Base-by-base conservation (phyloP, 75 land plant species). In the Cupressus sempervirens region DNA sequence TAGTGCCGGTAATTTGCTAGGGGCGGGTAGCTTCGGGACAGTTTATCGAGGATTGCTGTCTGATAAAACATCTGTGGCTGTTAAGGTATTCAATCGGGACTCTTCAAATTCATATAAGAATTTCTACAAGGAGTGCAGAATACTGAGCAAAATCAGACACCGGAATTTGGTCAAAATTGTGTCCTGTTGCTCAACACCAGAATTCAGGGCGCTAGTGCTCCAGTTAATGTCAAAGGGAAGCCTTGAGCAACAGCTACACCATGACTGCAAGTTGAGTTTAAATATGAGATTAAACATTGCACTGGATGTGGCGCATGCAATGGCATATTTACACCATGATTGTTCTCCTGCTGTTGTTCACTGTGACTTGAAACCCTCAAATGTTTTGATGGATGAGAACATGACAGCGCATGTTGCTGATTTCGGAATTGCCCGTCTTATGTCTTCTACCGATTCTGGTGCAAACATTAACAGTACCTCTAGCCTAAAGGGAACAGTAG, bases 221-320 rank as follows among this genome's bases (percentile, higher is more conserved):
- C 91, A 94, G 81, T 96, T 86, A 86, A 68, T 96, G 80, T 86
- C 90, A 36, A 93, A 90, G 30, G 98, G 98, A 1, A 92, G 91
- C 84, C 84, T 96, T 32, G 89, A 88, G 10, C 84, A 75, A 12
- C 88, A 86, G 4, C 56, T 95, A 80, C 45, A 92, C 48, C 83
- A 80, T 29, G 84, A 56, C 0, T 34, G 23, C 13, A 62, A 79
- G 46, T 74, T 94, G 67, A 85, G 67, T 53, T 91, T 94, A 93
- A 58, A 40, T 26, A 84, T 20, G 40, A 85, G 94, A 79, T 72
- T 93, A 23, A 87, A 83, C 18, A 87, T 93, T 32, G 86, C 89
- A 2, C 43, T 74, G 18, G 93, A 91, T 16, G 56, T 93, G 45
- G 96, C 94, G 68, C 88, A 91, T 76, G 94, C 90, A 3, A 23